Percentiles rank a stretch among this genome's conserved stretches.
These are phyloP conservation scores for Inga laurina DNA, from an alignment of 306 rosid genomes.

Conservation along the genomic window DNA sequence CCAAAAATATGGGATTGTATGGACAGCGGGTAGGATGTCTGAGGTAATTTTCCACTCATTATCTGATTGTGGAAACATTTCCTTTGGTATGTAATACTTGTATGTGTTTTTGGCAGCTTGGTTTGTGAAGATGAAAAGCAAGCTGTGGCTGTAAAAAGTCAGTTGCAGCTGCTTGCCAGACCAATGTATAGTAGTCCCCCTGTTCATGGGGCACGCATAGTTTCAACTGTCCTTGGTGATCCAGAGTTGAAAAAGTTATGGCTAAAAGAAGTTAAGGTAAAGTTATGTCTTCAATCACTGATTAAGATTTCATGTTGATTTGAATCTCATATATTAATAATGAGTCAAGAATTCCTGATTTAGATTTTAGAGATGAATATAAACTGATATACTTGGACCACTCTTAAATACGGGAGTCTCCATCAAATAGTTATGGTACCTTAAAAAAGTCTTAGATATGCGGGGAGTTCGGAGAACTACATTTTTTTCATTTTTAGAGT, in stretches of 20 bases:
- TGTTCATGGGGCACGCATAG: constrained; percentile 84
- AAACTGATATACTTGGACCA: background rate
- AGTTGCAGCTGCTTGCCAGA: constrained; percentile 87
- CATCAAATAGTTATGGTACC: background rate
- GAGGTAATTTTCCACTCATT: constrained; percentile 56
- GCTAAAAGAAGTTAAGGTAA: constrained; percentile 97
- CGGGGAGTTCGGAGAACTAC: background rate
- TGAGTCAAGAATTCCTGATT: background rate
- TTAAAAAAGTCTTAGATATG: background rate
- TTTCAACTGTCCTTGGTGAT: constrained; percentile 84
- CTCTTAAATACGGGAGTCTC: background rate
- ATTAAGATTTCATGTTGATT: background rate
- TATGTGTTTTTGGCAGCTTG: constrained; percentile 51
- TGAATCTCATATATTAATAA: background rate
- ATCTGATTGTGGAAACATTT: background rate
- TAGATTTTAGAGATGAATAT: background rate
- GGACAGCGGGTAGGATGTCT: constrained; percentile 98
- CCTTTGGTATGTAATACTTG: background rate
- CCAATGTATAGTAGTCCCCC: constrained; percentile 99
- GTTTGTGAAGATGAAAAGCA: constrained; percentile 93
- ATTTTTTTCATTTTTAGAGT: background rate
- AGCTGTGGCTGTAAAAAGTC: constrained; percentile 92
- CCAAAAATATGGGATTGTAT: constrained; percentile 97
- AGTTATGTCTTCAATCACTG: background rate
- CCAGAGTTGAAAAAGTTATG: constrained; percentile 73